Base-by-base conservation (phyloP, 2,329 filamentous ascomycete genomes). In the Arthrobotrys musiformis region DNA sequence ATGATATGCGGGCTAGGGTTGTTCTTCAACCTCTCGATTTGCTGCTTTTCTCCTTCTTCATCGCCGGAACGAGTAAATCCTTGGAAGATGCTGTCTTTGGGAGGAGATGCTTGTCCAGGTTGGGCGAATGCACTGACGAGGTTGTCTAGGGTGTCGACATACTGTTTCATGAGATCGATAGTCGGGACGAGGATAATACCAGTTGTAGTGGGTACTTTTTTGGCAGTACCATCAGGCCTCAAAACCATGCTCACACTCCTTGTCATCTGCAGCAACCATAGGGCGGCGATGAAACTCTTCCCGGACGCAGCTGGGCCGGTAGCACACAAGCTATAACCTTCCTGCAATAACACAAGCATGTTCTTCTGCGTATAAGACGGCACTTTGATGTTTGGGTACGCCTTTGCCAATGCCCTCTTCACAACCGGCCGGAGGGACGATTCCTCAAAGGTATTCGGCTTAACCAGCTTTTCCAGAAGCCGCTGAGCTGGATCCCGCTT, bases 1-100 rank as follows among this genome's bases (percentile, higher is more conserved):
- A 81, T 79, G n/a, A 81, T 81, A 37, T 81, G 80, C 1, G 80
- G 80, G 19, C 78, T 79, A 4, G 79, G 79, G 22, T 56, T 67
- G 8, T 69, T 44, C 26, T 62, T 52, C n/a, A 81, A 54, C 17
- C 54, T 68, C 11, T 78, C 11, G 5, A 80, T 48, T 42, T 80
- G 80, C 30, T 60, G 62, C 5, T 28, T 37, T 40, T 79, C 44
- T 62, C 50, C n/a, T 44, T 63, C 50, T 48, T 66, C 48, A n/a
- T 28, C 6, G 48, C 48, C n/a, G 50, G 72, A 24, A 72, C 69
- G 67, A 75, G 78, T 30, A 78, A 73, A 40, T 64, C 62, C 56
- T 79, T 77, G 73, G 26, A 77, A 77, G 13, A 77, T 66, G 7
- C 60, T 56, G 28, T 77, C 73, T 30, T 67, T 66, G 7, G 73